Percentiles rank a stretch among this genome's conserved stretches.
Conservation (phyloP, 2,329 filamentous ascomycete species). For the Hypoxylon sp. region DNA sequence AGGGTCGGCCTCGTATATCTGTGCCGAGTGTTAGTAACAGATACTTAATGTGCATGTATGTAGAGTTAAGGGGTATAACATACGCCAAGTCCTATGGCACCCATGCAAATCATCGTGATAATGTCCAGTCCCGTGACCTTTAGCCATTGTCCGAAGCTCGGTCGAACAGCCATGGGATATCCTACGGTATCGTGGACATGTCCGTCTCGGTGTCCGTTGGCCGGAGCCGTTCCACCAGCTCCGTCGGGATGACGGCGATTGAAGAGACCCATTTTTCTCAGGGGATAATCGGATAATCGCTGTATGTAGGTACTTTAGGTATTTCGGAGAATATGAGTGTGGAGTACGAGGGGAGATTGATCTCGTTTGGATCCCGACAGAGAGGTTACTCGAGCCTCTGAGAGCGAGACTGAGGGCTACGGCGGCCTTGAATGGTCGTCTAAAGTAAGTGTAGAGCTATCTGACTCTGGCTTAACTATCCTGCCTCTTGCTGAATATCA, state of each 20-base stretch:
- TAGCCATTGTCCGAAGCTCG: constrained; percentile 78
- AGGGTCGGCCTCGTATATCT: constrained; percentile 76
- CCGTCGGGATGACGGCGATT: constrained; percentile 42
- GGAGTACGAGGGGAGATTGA: not conserved
- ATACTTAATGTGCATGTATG: not conserved
- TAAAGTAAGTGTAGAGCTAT: not conserved
- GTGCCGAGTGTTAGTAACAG: constrained; percentile 8
- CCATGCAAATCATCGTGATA: constrained; percentile 76
- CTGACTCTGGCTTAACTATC: not conserved
- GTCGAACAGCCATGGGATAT: constrained; percentile 65
- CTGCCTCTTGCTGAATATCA: not conserved
- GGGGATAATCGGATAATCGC: not conserved
- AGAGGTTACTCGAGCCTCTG: constrained; percentile 1
- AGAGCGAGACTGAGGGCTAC: constrained; percentile 1
- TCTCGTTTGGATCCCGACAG: constrained; percentile 5
- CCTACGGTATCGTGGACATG: constrained; percentile 36
- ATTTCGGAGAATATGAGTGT: not conserved
- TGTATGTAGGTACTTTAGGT: not conserved
- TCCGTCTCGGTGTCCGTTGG: constrained; percentile 25
- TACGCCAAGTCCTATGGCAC: constrained; percentile 77
- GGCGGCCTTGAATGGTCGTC: not conserved
- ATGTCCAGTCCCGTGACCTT: constrained; percentile 78
- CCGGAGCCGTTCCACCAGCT: constrained; percentile 17
- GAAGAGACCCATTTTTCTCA: constrained; percentile 48
- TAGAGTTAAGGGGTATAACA: constrained; percentile 46